A percentile compares a stretch with the other conserved stretches of the same genome.
Conservation (phyloP, 139 green algal species). For the Chlorella sp. region DNA sequence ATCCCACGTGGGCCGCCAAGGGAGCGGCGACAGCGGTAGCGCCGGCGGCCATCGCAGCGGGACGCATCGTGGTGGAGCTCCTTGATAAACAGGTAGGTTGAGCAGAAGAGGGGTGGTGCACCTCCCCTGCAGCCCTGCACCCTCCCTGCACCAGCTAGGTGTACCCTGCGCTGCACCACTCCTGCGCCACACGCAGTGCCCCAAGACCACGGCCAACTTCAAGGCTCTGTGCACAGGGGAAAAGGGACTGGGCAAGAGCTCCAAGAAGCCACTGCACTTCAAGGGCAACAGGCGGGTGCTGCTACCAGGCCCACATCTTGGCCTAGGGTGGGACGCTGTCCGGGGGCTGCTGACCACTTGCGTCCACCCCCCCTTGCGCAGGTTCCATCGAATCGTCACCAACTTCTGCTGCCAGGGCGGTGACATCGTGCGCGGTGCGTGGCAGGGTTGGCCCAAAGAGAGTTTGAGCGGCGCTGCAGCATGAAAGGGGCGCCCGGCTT, state of each 20-base stretch:
- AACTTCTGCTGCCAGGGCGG: conserved; percentile 77
- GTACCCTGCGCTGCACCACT: background rate
- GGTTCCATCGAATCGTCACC: conserved; percentile 72
- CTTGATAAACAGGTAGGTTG: conserved; percentile 29
- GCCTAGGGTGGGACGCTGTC: background rate
- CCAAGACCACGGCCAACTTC: conserved; percentile 44
- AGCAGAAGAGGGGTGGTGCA: background rate
- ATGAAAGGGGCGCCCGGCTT: no score
- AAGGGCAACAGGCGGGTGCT: no score
- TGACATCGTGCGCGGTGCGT: conserved; percentile 62
- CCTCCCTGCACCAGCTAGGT: background rate
- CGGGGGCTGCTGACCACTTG: background rate
- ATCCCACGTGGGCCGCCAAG: conserved; percentile 42
- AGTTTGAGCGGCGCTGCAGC: no score
- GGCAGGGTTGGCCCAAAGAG: no score
- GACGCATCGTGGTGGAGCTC: conserved; percentile 32
- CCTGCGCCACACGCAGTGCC: conserved; percentile 1
- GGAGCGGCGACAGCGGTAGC: conserved; percentile 12
- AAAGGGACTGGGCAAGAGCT: conserved; percentile 64
- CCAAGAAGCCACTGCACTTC: conserved; percentile 77
- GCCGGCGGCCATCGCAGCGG: conserved; percentile 20
- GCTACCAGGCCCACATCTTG: background rate
- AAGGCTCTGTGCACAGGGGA: conserved; percentile 64
- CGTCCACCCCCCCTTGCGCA: conserved; percentile 4
- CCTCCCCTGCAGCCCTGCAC: background rate